Evolutionary conservation across 306 rosid genomes (phyloP).

Genomic region (Sesbania bispinosa): DNA sequence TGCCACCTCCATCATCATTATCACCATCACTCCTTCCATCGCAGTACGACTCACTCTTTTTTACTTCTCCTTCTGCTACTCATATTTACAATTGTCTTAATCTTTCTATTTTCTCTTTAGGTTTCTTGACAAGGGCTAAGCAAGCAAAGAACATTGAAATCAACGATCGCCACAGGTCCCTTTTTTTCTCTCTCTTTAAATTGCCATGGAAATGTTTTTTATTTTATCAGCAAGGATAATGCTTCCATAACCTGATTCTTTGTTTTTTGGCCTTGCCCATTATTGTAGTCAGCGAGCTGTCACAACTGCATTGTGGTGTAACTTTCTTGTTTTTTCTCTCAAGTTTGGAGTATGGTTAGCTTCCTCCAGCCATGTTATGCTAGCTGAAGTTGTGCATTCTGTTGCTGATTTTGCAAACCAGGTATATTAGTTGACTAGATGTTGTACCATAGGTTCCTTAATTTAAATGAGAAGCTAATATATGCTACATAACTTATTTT

Average conservation of each 20-base stretch:
- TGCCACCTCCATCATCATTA: background rate
- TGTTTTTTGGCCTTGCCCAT: background rate
- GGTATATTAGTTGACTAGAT: constrained; percentile 42
- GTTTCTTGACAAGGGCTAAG: constrained; percentile 76
- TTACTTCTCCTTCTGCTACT: background rate
- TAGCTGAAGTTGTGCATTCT: constrained; percentile 91
- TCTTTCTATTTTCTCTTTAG: constrained; percentile 25
- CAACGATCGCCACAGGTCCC: constrained; percentile 74
- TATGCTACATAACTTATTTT: constrained; percentile 28
- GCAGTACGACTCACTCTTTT: constrained; percentile 38
- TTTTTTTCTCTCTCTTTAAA: background rate
- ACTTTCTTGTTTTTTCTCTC: constrained; percentile 96
- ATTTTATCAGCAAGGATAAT: background rate
- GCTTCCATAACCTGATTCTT: background rate
- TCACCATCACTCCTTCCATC: constrained; percentile 36
- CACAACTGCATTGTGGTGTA: constrained; percentile 95
- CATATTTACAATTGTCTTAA: background rate
- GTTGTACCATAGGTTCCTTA: background rate
- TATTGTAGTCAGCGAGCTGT: constrained; percentile 84
- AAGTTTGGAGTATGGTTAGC: constrained; percentile 84
- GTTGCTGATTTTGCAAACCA: constrained; percentile 96
- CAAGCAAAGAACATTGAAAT: constrained; percentile 52
- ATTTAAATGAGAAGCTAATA: constrained; percentile 27
- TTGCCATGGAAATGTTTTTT: background rate
- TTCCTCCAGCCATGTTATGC: constrained; percentile 89